Conservation (phyloP, 1,139 yeast genomes). For the Candida buenavistaensis region DNA sequence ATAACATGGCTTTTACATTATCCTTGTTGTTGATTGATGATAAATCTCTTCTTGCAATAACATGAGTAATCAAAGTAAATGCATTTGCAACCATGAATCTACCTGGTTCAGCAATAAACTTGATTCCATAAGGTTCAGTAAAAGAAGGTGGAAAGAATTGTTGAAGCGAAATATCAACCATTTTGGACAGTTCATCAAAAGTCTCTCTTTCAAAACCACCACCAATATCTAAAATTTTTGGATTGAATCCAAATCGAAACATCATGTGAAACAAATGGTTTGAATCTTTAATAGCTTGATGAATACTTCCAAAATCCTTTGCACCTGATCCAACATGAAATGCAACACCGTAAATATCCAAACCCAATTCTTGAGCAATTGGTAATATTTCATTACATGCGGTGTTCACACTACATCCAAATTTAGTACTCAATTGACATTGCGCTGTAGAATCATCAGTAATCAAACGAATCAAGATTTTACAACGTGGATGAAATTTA, state of each 20-base stretch:
- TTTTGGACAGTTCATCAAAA: conserved; percentile 61
- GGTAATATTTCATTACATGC: conserved; percentile 57
- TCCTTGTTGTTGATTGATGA: conserved; percentile 7
- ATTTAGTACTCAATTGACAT: conserved; percentile 85
- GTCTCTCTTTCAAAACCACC: conserved; percentile 84
- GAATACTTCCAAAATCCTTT: conserved; percentile 66
- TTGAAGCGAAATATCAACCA: conserved; percentile 58
- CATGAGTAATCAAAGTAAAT: conserved; percentile 80
- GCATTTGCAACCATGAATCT: conserved; percentile 85
- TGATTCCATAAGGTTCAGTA: conserved; percentile 33
- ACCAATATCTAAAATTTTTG: conserved; percentile 78
- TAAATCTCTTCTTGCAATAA: conserved; percentile 74
- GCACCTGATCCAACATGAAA: conserved; percentile 98
- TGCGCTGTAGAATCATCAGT: conserved; percentile 90
- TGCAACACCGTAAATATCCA: conserved; percentile 80
- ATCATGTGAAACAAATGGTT: conserved; percentile 68
- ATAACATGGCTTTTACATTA: conserved; percentile 48
- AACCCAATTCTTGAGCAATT: conserved; percentile 58
- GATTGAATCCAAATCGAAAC: conserved; percentile 42
- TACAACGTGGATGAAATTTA: conserved; percentile 65
- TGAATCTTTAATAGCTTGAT: conserved; percentile 74
- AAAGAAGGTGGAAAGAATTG: conserved; percentile 53
- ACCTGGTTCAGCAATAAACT: conserved; percentile 91
- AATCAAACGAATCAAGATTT: conserved; percentile 74
- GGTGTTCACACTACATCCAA: conserved; percentile 70